phyloP scores from a whole-genome alignment of 1,139 yeast species.

The Starmera stellimalicola region DNA sequence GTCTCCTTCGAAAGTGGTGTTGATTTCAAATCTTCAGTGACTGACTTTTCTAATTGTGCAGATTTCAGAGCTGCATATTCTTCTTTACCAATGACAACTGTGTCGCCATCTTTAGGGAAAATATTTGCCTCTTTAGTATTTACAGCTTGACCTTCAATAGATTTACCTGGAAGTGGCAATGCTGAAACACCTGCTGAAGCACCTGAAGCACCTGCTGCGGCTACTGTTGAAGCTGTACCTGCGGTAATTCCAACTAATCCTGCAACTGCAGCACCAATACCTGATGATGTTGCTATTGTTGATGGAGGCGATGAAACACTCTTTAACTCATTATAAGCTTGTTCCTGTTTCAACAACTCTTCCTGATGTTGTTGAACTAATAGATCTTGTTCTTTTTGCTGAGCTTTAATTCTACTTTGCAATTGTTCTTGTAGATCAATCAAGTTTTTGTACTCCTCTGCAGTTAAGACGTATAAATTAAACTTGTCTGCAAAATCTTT shows the following conservation, averaged over 20 bases:
- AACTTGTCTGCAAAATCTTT: conserved; percentile 12
- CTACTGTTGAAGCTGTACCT: no score
- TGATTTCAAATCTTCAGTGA: no score
- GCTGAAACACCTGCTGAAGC: no score
- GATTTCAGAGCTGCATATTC: background rate
- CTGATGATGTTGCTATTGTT: no score
- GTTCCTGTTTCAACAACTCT: conserved; percentile 4
- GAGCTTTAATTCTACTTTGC: conserved; percentile 2
- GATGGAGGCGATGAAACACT: no score
- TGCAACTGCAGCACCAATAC: no score
- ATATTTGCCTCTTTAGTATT: no score
- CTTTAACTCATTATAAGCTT: background rate
- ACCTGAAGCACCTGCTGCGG: no score
- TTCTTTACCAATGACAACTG: background rate
- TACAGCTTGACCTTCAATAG: no score
- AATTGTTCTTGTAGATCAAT: conserved; percentile 7
- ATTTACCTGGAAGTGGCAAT: no score
- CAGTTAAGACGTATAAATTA: conserved; percentile 22
- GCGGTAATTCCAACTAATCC: no score
- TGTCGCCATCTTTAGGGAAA: no score
- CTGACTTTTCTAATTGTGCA: background rate
- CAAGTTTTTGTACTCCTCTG: conserved; percentile 18
- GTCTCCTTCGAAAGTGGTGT: conserved; percentile 23
- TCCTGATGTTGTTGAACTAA: conserved; percentile 7
- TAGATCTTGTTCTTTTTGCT: conserved; percentile 7